Base-by-base conservation (phyloP, 106 monocot species). In the Gastrodia elata region DNA sequence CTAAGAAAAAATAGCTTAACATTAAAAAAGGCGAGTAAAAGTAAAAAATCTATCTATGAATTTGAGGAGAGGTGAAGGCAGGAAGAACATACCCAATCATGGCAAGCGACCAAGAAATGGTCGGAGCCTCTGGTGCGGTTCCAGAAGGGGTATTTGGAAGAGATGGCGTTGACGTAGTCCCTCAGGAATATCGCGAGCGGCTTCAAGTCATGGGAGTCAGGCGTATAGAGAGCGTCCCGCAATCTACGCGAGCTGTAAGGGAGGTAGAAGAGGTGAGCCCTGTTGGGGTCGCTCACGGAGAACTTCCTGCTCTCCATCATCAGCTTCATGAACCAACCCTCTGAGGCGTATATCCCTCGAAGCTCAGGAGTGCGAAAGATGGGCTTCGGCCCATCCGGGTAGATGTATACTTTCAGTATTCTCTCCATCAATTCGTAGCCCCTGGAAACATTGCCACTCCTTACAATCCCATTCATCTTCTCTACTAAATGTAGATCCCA, bases 371-470 rank as follows among this genome's bases (percentile, higher is more conserved):
- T 71, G 38, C 84, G 87, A 59, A 88, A 84, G 40, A 88, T 88
- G 22, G 87, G 87, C n/a, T 71, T 79, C 9, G 28, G 9, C 26
- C 87, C 84, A 22, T 84, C 87, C 5, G 41, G 24, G 28, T 84
- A 88, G 36, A 84, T 56, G 68, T 84, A 84, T 7, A 88, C 68
- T 74, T 88, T 84, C 3, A 88, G 76, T 71, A 79, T 84, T 88
- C 71, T 80, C 73, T 92, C 92, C 97, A 97, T 97, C 75, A 97
- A 76, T 74, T 97, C 83, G 57, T 97, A 88, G 65, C 87, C 84
- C 82, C 87, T 88, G 76, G 30, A 82, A 79, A 38, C 20, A 80
- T 39, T 20, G 20, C 22, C n/a, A n/a, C n/a, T n/a, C n/a, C n/a
- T n/a, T n/a, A n/a, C n/a, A n/a, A n/a, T n/a, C n/a, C n/a, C n/a